Conservation (phyloP, 306 rosid species). For the Lathyrus tuberosus region DNA sequence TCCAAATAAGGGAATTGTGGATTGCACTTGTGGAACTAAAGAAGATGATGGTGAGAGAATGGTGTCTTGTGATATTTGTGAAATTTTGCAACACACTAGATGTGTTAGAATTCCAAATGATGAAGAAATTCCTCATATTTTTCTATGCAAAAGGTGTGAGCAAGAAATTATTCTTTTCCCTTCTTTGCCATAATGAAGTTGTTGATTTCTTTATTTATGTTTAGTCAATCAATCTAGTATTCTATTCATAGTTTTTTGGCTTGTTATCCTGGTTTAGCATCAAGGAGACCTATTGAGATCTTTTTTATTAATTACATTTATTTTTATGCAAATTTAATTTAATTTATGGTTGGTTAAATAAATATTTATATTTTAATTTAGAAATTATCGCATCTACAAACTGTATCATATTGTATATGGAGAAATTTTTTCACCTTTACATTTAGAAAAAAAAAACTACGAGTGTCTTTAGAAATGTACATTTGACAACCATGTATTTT, state of each 20-base stretch:
- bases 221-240: background rate
- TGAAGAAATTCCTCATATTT: slow-evolving; percentile 69
- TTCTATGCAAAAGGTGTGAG: slow-evolving; percentile 78
- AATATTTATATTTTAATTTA: background rate
- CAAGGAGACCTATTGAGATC: background rate
- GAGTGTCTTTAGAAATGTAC: no score
- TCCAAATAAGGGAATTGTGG: slow-evolving; percentile 45
- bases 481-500: no score
- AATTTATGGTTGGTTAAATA: background rate
- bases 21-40: slow-evolving; percentile 74
- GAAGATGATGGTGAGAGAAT: slow-evolving; percentile 92
- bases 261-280: background rate
- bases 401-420: no score
- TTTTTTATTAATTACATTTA: background rate
- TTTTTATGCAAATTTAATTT: slow-evolving; percentile 15
- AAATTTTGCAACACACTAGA: slow-evolving; percentile 77
- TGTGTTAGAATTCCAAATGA: slow-evolving; percentile 74
- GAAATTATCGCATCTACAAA: background rate
- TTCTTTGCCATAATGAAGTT: slow-evolving; percentile 44
- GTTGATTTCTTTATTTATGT: slow-evolving; percentile 12
- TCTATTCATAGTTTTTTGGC: background rate
- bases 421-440: no score
- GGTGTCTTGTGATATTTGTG: slow-evolving; percentile 87
- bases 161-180: slow-evolving; percentile 64
- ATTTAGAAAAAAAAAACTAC: no score